A percentile compares a stretch with the other conserved stretches of the same genome.
Conservation (phyloP, 306 rosid species). For the Delonix regia region DNA sequence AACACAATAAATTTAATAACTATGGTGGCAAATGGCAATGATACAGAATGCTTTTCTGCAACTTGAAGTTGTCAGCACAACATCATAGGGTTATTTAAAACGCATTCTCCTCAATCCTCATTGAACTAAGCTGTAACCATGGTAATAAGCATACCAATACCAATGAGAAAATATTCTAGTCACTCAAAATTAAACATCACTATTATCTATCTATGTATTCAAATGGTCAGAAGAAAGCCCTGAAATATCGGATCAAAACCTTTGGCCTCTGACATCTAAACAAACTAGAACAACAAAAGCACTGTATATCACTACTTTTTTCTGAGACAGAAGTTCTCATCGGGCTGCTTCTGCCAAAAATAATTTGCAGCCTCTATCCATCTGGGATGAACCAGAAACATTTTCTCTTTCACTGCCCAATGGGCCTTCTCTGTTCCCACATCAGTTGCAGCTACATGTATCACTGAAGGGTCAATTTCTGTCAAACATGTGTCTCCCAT, state of each 20-base stretch:
- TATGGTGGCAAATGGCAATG: neutral
- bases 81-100: no score
- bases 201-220: neutral
- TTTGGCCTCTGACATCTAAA: conserved; percentile 4
- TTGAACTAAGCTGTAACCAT: neutral
- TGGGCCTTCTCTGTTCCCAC: conserved; percentile 79
- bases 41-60: no score
- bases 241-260: conserved; percentile 1
- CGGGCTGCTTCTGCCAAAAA: conserved; percentile 77
- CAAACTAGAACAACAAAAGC: conserved; percentile 10
- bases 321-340: conserved; percentile 56
- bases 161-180: neutral
- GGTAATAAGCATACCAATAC: neutral
- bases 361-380: conserved; percentile 89
- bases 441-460: conserved; percentile 78
- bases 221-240: neutral
- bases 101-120: neutral
- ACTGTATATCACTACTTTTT: conserved; percentile 35
- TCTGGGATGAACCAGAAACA: conserved; percentile 77
- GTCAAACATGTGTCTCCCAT: conserved; percentile 79
- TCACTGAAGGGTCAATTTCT: conserved; percentile 64
- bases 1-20: no score
- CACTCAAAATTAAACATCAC: neutral
- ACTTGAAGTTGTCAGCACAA: no score
- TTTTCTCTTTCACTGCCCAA: conserved; percentile 75